These are phyloP conservation scores for Ballota nigra DNA, from an alignment of 257 asterid genomes.

Conservation along the genomic window DNA sequence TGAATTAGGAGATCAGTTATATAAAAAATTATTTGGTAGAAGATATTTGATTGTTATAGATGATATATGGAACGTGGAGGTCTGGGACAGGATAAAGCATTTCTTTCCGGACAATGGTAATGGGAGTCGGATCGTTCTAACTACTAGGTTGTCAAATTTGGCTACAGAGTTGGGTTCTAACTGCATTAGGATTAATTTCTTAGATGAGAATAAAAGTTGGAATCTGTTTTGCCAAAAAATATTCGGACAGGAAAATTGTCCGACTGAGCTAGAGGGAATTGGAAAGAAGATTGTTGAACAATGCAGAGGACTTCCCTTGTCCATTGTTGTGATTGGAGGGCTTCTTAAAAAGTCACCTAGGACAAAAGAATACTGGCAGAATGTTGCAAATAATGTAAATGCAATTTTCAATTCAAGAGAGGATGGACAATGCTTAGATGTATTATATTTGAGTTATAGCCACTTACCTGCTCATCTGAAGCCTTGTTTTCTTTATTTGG, in stretches of 20 bases:
- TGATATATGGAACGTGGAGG: background rate
- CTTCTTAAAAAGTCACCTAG: background rate
- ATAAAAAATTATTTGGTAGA: background rate
- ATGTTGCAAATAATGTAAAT: background rate
- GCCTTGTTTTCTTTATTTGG: too few species aligned
- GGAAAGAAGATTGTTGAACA: background rate
- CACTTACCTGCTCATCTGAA: too few species aligned
- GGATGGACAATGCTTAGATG: background rate
- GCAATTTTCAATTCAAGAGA: background rate
- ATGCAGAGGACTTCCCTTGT: background rate
- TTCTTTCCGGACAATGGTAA: too few species aligned
- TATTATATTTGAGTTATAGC: too few species aligned
- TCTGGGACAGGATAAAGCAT: background rate
- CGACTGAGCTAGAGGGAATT: background rate
- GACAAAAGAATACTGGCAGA: background rate
- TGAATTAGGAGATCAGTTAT: background rate
- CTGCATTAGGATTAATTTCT: too few species aligned
- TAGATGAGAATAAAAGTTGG: too few species aligned
- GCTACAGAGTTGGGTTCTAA: too few species aligned
- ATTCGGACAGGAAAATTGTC: too few species aligned
- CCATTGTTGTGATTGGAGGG: constrained; percentile 10
- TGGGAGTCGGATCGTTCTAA: background rate
- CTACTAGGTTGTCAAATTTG: too few species aligned
- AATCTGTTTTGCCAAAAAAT: too few species aligned
- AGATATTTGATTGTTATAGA: constrained; percentile 10